Conservation (phyloP, 1,284 basidiomycete species). For the Trametes pubescens region DNA sequence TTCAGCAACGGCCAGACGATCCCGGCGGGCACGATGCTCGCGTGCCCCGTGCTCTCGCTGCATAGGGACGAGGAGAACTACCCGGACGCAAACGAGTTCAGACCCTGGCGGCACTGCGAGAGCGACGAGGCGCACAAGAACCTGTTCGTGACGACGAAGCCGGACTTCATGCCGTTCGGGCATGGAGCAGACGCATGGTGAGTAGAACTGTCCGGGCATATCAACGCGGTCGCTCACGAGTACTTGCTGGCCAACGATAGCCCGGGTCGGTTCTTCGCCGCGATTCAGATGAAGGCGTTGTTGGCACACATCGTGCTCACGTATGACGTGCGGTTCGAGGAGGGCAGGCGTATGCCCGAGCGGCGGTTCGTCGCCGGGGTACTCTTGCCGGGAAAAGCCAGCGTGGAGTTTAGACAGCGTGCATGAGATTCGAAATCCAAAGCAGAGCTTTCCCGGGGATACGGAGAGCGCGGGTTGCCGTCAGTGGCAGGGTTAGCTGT, state of each 20-base stretch:
- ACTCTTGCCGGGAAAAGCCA: background rate
- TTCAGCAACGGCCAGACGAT: conserved; percentile 39
- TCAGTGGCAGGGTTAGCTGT: no score
- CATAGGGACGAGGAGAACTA: conserved; percentile 24
- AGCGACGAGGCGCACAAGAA: conserved; percentile 28
- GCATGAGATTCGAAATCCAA: no score
- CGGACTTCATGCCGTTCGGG: conserved; percentile 39
- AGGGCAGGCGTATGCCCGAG: conserved; percentile 22
- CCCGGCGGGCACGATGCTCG: conserved; percentile 1
- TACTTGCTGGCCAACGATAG: background rate
- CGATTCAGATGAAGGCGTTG: conserved; percentile 1
- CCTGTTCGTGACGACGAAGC: conserved; percentile 33
- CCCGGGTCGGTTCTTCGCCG: conserved; percentile 24
- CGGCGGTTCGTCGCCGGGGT: background rate
- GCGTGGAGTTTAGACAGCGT: background rate
- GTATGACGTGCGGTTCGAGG: conserved; percentile 25
- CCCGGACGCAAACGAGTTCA: conserved; percentile 14
- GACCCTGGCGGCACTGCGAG: conserved; percentile 32
- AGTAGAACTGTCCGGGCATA: no score
- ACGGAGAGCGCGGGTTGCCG: no score
- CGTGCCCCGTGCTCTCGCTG: conserved; percentile 2
- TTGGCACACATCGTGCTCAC: conserved; percentile 6
- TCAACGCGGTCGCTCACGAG: no score
- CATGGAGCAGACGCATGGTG: conserved; percentile 42
- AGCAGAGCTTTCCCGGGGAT: no score